Percentiles rank a stretch among this genome's conserved stretches.
Conservation (phyloP, 805 yeast species). For the Tetrapisispora iriomotensis region DNA sequence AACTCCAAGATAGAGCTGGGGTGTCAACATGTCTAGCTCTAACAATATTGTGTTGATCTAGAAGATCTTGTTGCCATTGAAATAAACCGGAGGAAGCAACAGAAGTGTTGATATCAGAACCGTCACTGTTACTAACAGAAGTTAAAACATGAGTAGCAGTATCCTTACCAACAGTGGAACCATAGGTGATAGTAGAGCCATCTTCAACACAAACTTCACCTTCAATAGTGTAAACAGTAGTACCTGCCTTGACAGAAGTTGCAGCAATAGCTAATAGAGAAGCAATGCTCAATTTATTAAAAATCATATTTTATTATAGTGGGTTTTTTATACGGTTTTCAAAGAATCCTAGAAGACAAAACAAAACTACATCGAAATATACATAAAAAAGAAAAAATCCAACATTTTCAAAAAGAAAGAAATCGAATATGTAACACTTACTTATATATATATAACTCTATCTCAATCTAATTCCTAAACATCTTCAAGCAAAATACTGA, state of each 20-base stretch:
- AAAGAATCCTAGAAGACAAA: too few species aligned
- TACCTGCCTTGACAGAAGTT: slow-evolving; percentile 11
- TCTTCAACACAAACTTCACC: slow-evolving; percentile 23
- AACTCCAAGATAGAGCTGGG: slow-evolving; percentile 40
- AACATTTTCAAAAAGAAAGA: too few species aligned
- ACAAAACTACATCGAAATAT: too few species aligned
- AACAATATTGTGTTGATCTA: slow-evolving; percentile 41
- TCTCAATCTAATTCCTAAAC: too few species aligned
- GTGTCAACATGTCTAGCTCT: slow-evolving; percentile 39
- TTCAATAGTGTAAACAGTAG: slow-evolving; percentile 19
- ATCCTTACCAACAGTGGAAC: slow-evolving; percentile 5
- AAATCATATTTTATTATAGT: slow-evolving; percentile 2
- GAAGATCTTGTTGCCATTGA: slow-evolving; percentile 16
- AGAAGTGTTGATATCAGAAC: slow-evolving; percentile 1
- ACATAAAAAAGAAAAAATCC: too few species aligned
- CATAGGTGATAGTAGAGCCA: slow-evolving; percentile 21
- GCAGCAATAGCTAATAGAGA: slow-evolving; percentile 5
- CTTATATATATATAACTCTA: too few species aligned
- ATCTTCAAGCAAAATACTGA: too few species aligned
- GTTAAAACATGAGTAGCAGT: slow-evolving; percentile 4
- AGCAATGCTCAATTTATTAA: slow-evolving; percentile 6
- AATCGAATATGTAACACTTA: too few species aligned
- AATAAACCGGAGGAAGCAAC: slow-evolving; percentile 1
- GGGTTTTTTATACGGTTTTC: too few species aligned
- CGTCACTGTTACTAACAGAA: not conserved